Base-by-base conservation (phyloP, 2,329 filamentous ascomycete species). In the Macrophomina tecta region DNA sequence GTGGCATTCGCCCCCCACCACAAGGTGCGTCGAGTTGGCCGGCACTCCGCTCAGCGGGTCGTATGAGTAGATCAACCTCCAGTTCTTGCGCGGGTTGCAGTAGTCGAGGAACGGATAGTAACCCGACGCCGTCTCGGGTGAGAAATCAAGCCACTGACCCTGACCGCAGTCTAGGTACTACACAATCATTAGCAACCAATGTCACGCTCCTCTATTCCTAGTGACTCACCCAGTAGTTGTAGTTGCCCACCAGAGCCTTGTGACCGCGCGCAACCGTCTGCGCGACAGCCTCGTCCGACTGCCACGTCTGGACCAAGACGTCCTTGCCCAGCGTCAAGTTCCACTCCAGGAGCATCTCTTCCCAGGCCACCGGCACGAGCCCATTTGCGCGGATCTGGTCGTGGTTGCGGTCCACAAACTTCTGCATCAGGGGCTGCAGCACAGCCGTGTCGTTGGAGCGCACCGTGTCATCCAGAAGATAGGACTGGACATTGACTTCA, bases 151-250 rank as follows among this genome's bases (percentile, higher is more conserved):
- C 90, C 91, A 95, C 72, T 91, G 86, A 48, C 92, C 92, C 69
- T 90, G 86, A 36, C 92, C 92, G 75, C 92, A 96, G 80, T 95
- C 92, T 63, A 95, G 89, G 74, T 94, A 94, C 89, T 91, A 63
- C 8, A 40, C 3, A 3, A 4, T 8, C 18, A 32, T 67, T 18
- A 67, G 56, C 23, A 38, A 38, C 34, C 18, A 32, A n/a, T 7
- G 18, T 7, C n/a, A 11, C 48, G 45, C 4, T 66, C 11, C n/a
- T 36, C 14, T 11, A 30, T 34, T 36, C 12, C 14, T 14, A 16
- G 5, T 23, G 38, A 76, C 86, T 79, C 79, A 91, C 89, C 89
- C 90, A 94, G 76, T 85, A 91, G 71, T 92, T 88, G 78, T 91
- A 93, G 79, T 91, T 89, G 70, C 91, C 92, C 71, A 87, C 88